phyloP scores from a whole-genome alignment of 345 rosid species.

The Pistacia integerrima region DNA sequence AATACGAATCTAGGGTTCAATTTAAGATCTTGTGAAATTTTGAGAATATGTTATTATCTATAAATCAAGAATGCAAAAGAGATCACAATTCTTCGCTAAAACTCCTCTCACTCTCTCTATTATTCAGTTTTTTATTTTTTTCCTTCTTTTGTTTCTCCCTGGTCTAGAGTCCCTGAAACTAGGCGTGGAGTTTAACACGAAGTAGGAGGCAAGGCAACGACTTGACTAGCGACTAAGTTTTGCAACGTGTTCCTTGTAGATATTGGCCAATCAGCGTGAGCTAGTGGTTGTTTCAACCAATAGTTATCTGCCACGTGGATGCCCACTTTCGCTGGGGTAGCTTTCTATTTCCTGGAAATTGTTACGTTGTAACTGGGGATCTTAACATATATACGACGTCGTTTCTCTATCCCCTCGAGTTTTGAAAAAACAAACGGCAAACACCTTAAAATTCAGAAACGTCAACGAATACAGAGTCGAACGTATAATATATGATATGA shows the following conservation, averaged over 20 bases:
- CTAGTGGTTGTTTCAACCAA: constrained; percentile 14
- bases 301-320: constrained; percentile 16
- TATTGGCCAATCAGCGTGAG: constrained; percentile 21
- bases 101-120: background rate
- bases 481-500: too few species aligned
- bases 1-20: constrained; percentile 11
- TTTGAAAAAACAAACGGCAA: too few species aligned
- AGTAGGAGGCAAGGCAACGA: constrained; percentile 14
- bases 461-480: too few species aligned
- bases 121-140: background rate
- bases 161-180: background rate
- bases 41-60: background rate
- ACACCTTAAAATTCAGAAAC: too few species aligned
- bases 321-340: background rate
- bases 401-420: too few species aligned
- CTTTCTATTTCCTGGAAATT: background rate
- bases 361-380: background rate
- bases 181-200: constrained; percentile 1
- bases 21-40: constrained; percentile 14
- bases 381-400: too few species aligned
- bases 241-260: constrained; percentile 20
- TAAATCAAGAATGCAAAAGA: background rate
- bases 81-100: background rate
- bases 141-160: background rate
- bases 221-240: background rate